phyloP scores from a whole-genome alignment of 345 rosid genomes.

The Angophora floribunda region DNA sequence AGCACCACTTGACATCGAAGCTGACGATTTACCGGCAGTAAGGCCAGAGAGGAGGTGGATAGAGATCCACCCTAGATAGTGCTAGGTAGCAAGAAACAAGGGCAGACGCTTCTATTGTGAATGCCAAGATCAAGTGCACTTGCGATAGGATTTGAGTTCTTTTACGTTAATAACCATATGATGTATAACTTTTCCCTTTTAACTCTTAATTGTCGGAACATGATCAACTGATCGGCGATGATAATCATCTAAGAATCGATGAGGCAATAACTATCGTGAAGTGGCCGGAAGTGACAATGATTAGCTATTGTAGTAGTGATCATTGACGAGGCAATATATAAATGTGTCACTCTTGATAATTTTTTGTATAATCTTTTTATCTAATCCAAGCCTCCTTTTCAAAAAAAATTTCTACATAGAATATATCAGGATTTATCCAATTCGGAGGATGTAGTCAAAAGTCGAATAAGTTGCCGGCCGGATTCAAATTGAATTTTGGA shows the following conservation, averaged over 20 bases:
- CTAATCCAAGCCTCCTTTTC: rapidly evolving
- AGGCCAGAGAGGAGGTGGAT: background rate
- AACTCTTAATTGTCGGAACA: background rate
- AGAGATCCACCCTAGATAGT: background rate
- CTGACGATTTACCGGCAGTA: background rate
- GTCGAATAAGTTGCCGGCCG: background rate
- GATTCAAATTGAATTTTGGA: background rate
- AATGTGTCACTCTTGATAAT: background rate
- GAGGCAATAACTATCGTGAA: rapidly evolving
- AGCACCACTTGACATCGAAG: background rate
- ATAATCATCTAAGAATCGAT: background rate
- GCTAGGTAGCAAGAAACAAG: background rate
- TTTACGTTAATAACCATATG: rapidly evolving
- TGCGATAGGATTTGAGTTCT: background rate
- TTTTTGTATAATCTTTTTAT: background rate
- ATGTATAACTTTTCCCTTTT: background rate
- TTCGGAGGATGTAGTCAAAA: background rate
- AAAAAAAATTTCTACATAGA: background rate
- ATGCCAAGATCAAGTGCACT: background rate
- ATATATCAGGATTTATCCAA: background rate
- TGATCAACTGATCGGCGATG: background rate
- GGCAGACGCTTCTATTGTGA: background rate
- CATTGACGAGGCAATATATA: rapidly evolving
- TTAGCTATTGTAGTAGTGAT: rapidly evolving
- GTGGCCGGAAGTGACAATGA: rapidly evolving